Evolutionary conservation across 345 rosid species (phyloP).

Genomic region (Salix caprea): DNA sequence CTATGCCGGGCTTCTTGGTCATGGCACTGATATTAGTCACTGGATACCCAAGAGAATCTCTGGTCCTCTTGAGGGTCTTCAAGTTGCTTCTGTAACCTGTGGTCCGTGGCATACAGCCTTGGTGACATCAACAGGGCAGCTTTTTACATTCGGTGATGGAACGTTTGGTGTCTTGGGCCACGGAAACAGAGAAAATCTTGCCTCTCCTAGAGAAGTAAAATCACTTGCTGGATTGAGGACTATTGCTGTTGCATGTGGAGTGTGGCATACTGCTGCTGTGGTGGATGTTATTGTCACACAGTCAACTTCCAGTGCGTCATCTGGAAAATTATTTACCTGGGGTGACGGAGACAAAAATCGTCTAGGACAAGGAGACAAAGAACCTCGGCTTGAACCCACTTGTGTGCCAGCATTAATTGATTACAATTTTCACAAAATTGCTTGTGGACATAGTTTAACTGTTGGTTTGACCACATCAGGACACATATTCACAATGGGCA

Average conservation of each 20-base stretch:
- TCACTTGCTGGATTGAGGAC: slow-evolving; percentile 83
- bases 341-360: slow-evolving; percentile 96
- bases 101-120: slow-evolving; percentile 99
- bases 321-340: slow-evolving; percentile 95
- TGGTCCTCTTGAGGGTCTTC: slow-evolving; percentile 93
- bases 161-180: slow-evolving; percentile 95
- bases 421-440: slow-evolving; percentile 66
- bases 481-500: slow-evolving; percentile 79
- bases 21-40: slow-evolving; percentile 81
- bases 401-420: slow-evolving; percentile 87
- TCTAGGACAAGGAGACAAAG: slow-evolving; percentile 96
- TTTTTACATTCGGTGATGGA: slow-evolving; percentile 95
- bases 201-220: slow-evolving; percentile 78
- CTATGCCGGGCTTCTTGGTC: slow-evolving; percentile 92
- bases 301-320: slow-evolving; percentile 65
- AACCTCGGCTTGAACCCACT: slow-evolving; percentile 80
- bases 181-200: slow-evolving; percentile 63
- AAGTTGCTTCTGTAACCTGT: slow-evolving; percentile 75
- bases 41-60: slow-evolving; percentile 97
- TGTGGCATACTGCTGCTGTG: slow-evolving; percentile 97
- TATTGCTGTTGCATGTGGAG: slow-evolving; percentile 84
- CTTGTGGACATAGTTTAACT: slow-evolving; percentile 92
- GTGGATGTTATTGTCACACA: slow-evolving; percentile 87
- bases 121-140: slow-evolving; percentile 77
- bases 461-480: slow-evolving; percentile 84